Conservation (phyloP, 2,329 filamentous ascomycete species). For the Exserohilum rostratum region DNA sequence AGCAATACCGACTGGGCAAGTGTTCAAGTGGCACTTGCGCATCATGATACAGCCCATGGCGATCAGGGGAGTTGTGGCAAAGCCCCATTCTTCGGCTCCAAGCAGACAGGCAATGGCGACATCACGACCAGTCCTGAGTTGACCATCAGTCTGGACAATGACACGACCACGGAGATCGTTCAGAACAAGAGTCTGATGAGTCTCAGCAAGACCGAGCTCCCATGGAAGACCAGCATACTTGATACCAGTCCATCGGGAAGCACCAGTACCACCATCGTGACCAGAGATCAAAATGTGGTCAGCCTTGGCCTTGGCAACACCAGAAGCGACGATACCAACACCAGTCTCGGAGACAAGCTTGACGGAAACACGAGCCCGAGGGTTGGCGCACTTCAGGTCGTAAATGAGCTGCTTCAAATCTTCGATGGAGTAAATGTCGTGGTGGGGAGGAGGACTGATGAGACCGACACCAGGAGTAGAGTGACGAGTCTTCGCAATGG, state of each 20-base stretch:
- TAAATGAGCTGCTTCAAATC: constrained; percentile 98
- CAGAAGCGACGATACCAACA: constrained; percentile 95
- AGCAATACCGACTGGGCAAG: constrained; percentile 90
- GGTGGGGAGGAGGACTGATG: constrained; percentile 93
- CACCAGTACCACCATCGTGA: constrained; percentile 95
- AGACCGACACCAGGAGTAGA: constrained; percentile 95
- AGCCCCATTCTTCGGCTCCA: constrained; percentile 97
- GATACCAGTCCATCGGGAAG: constrained; percentile 97
- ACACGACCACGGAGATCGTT: constrained; percentile 96
- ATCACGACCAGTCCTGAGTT: constrained; percentile 89
- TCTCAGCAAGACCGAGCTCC: constrained; percentile 96
- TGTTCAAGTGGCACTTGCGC: constrained; percentile 70
- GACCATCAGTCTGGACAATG: constrained; percentile 94
- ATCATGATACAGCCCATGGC: constrained; percentile 98
- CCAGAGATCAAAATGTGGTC: constrained; percentile 97
- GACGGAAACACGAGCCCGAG: constrained; percentile 88
- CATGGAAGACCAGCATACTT: constrained; percentile 97
- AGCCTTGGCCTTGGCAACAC: constrained; percentile 96
- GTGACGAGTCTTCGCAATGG: constrained; percentile 92
- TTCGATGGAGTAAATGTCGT: constrained; percentile 98
- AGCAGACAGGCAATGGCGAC: constrained; percentile 93
- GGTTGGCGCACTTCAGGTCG: constrained; percentile 95
- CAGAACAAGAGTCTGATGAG: constrained; percentile 92
- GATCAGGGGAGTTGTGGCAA: constrained; percentile 91
- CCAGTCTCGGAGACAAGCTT: constrained; percentile 98